Evolutionary conservation across 345 rosid genomes (phyloP).

Genomic region (Salix udensis): DNA sequence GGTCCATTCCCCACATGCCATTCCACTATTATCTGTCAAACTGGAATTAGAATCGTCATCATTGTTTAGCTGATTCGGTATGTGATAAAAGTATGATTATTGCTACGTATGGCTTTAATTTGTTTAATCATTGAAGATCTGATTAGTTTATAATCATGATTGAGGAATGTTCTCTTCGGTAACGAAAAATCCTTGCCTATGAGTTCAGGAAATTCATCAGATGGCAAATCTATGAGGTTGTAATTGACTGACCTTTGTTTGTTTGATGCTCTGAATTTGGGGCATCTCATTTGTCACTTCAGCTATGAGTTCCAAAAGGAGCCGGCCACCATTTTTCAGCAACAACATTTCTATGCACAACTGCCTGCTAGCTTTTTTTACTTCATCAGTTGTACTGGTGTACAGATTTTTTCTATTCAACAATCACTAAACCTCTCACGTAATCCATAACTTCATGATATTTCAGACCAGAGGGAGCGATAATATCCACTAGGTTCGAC

Average conservation of each 20-base stretch:
- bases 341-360: neutral
- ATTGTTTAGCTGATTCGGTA: conserved; percentile 27
- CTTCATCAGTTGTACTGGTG: neutral
- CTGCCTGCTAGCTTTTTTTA: neutral
- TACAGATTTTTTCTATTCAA: neutral
- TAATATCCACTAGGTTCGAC: neutral
- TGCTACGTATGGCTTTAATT: conserved; percentile 15
- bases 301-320: neutral
- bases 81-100: conserved; percentile 13
- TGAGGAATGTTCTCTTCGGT: neutral
- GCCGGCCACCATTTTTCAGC: neutral
- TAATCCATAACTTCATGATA: neutral
- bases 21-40: conserved; percentile 23
- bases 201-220: neutral
- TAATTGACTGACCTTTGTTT: neutral
- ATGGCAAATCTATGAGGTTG: neutral
- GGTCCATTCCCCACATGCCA: conserved; percentile 21
- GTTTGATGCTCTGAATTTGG: neutral
- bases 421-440: neutral
- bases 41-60: conserved; percentile 34
- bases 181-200: neutral
- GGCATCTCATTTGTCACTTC: neutral
- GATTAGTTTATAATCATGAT: conserved; percentile 9
- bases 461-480: too few species aligned
- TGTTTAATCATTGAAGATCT: conserved; percentile 33